Conservation (phyloP, 345 rosid genomes). For the Gossypium ekmanianum region DNA sequence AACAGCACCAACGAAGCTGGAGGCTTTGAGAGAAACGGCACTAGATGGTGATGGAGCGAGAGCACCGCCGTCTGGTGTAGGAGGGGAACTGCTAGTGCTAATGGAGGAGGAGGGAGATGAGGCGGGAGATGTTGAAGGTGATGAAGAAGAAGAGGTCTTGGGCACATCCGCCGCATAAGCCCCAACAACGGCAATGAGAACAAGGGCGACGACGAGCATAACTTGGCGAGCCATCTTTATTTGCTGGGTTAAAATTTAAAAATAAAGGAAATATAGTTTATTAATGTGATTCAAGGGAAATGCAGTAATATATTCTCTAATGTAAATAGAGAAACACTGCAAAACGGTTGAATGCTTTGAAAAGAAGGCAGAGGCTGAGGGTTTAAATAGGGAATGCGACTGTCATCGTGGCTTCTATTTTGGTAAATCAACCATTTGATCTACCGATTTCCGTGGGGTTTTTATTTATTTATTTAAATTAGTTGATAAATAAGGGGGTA, state of each 20-base stretch:
- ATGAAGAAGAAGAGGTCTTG: background rate
- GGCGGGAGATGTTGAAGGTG: constrained; percentile 26
- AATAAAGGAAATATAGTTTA: no score
- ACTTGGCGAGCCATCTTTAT: constrained; percentile 29
- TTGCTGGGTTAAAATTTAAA: background rate
- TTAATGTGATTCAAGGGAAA: background rate
- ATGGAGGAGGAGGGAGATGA: constrained; percentile 8
- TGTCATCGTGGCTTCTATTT: no score
- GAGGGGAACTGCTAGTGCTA: background rate
- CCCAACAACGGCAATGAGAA: constrained; percentile 26
- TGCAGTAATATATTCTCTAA: background rate
- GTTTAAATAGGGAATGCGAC: background rate
- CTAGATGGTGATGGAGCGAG: background rate
- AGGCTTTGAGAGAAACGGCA: constrained; percentile 15
- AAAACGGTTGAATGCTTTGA: background rate
- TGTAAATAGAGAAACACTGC: background rate
- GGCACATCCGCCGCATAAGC: constrained; percentile 29
- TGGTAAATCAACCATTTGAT: background rate
- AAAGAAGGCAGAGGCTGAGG: background rate
- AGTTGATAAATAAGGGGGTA: no score
- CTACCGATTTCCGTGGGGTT: background rate
- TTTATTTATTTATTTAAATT: background rate
- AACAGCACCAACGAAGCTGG: constrained; percentile 9
- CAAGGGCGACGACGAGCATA: constrained; percentile 22
- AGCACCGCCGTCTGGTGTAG: background rate